These are phyloP conservation scores for Didymella sp. DNA, from an alignment of 2,329 filamentous ascomycete species.

Conservation along the genomic window DNA sequence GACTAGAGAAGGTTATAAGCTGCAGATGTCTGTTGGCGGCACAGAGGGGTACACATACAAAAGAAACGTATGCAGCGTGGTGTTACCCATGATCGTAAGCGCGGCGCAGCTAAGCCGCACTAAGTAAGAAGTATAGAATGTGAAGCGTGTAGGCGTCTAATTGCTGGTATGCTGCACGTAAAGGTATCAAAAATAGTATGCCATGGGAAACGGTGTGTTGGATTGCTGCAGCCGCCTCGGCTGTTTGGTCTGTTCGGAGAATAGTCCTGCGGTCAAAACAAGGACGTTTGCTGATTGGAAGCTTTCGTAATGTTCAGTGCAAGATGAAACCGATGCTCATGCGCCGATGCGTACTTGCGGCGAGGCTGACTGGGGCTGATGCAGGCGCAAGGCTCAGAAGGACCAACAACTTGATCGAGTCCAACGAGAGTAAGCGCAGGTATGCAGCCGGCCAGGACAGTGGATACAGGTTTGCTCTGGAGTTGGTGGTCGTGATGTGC, in stretches of 20 bases:
- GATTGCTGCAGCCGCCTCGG: conserved; percentile 33
- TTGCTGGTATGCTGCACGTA: conserved; percentile 24
- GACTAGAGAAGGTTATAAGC: conserved; percentile 40
- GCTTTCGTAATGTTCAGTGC: conserved; percentile 29
- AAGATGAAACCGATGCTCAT: conserved; percentile 39
- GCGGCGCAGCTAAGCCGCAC: conserved; percentile 38
- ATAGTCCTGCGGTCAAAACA: conserved; percentile 23
- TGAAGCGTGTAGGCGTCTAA: conserved; percentile 41
- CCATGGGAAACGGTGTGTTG: conserved; percentile 33
- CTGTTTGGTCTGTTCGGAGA: conserved; percentile 32
- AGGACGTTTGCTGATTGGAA: conserved; percentile 32
- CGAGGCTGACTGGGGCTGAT: conserved; percentile 40
- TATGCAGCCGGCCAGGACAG: conserved; percentile 32
- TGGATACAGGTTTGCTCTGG: conserved; percentile 14
- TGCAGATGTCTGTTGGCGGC: conserved; percentile 23
- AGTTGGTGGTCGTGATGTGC: conserved; percentile 17
- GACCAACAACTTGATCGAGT: conserved; percentile 10
- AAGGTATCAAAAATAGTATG: conserved; percentile 42
- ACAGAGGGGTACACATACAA: conserved; percentile 45
- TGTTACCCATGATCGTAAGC: conserved; percentile 50
- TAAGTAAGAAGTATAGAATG: conserved; percentile 34
- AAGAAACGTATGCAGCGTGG: conserved; percentile 70
- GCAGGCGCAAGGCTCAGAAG: conserved; percentile 26
- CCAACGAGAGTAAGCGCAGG: conserved; percentile 27
- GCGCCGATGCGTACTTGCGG: conserved; percentile 34